Evolutionary conservation across 2,329 filamentous ascomycete genomes (phyloP).

Genomic region (Diaporthe humulicola): DNA sequence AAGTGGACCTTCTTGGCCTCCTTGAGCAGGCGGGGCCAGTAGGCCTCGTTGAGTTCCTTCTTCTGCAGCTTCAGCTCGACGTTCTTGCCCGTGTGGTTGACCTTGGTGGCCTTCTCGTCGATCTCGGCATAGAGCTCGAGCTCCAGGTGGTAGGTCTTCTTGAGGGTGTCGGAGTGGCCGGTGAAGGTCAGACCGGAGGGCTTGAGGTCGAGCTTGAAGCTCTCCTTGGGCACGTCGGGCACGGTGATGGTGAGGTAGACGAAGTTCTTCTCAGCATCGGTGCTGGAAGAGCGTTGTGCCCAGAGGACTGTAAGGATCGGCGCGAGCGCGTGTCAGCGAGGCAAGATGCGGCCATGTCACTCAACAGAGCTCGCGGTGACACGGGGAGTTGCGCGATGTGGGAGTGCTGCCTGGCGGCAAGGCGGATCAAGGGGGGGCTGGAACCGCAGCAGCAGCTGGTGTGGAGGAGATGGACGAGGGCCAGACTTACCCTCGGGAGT

Average conservation of each 20-base stretch:
- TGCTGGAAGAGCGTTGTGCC: slow-evolving; percentile 92
- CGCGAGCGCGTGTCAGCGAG: slow-evolving; percentile 5
- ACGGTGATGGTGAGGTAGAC: slow-evolving; percentile 93
- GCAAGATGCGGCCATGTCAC: neutral
- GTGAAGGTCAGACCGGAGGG: slow-evolving; percentile 83
- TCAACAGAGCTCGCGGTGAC: neutral
- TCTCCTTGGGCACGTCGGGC: slow-evolving; percentile 82
- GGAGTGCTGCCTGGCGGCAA: slow-evolving; percentile 2
- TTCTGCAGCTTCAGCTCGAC: slow-evolving; percentile 94
- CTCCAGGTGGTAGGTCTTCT: slow-evolving; percentile 87
- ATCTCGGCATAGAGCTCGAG: slow-evolving; percentile 94
- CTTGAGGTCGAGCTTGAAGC: slow-evolving; percentile 87
- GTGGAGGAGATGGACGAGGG: neutral
- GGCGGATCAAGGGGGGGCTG: neutral
- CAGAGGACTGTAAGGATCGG: slow-evolving; percentile 80
- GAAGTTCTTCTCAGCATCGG: slow-evolving; percentile 89
- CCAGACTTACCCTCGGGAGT: slow-evolving; percentile 56
- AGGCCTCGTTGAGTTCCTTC: slow-evolving; percentile 95
- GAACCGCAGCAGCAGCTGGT: slow-evolving; percentile 1
- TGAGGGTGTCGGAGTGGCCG: slow-evolving; percentile 85
- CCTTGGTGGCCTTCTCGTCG: slow-evolving; percentile 85
- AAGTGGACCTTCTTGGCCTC: slow-evolving; percentile 91
- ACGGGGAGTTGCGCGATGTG: slow-evolving; percentile 9
- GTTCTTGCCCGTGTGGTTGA: slow-evolving; percentile 89
- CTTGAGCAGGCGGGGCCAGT: slow-evolving; percentile 96